A percentile compares a stretch with the other conserved stretches of the same genome.
Evolutionary conservation across 2,329 filamentous ascomycete species (phyloP).

Genomic region (Nemania sp.): DNA sequence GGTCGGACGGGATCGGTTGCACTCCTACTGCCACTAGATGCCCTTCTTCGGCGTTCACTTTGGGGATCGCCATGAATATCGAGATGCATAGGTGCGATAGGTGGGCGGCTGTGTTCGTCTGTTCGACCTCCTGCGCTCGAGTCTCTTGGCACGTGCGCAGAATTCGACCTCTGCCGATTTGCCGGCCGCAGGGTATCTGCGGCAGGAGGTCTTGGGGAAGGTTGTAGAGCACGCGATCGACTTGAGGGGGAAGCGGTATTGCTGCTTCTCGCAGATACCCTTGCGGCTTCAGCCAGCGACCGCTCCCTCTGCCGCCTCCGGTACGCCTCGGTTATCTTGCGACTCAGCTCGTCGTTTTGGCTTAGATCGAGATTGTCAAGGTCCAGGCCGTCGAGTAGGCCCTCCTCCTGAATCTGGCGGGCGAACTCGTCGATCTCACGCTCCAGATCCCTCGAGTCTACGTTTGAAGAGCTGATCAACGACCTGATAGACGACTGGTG

Average conservation of each 20-base stretch:
- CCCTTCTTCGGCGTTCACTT: slow-evolving; percentile 50
- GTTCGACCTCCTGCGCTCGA: slow-evolving; percentile 47
- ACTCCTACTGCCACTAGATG: slow-evolving; percentile 59
- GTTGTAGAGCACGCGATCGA: slow-evolving; percentile 37
- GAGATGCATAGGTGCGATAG: slow-evolving; percentile 50
- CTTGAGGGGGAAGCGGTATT: slow-evolving; percentile 46
- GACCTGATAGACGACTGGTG: slow-evolving; percentile 89
- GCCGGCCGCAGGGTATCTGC: slow-evolving; percentile 32
- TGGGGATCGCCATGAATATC: slow-evolving; percentile 55
- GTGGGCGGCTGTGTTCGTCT: slow-evolving; percentile 57
- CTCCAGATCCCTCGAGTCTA: slow-evolving; percentile 78
- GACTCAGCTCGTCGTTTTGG: slow-evolving; percentile 87
- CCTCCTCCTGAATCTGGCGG: slow-evolving; percentile 85
- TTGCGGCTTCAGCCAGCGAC: slow-evolving; percentile 51
- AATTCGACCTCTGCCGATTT: slow-evolving; percentile 38
- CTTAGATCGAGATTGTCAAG: slow-evolving; percentile 81
- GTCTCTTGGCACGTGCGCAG: slow-evolving; percentile 35
- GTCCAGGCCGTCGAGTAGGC: slow-evolving; percentile 84
- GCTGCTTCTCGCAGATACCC: slow-evolving; percentile 51
- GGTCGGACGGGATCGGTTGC: slow-evolving; percentile 53
- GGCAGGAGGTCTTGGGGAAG: slow-evolving; percentile 33
- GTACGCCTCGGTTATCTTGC: slow-evolving; percentile 88
- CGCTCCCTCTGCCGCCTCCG: slow-evolving; percentile 71
- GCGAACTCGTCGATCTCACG: slow-evolving; percentile 89
- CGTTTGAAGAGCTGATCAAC: slow-evolving; percentile 77